Evolutionary conservation across 192 early-diverging fungal genomes (phyloP).

Genomic region (Entomortierella lignicola): DNA sequence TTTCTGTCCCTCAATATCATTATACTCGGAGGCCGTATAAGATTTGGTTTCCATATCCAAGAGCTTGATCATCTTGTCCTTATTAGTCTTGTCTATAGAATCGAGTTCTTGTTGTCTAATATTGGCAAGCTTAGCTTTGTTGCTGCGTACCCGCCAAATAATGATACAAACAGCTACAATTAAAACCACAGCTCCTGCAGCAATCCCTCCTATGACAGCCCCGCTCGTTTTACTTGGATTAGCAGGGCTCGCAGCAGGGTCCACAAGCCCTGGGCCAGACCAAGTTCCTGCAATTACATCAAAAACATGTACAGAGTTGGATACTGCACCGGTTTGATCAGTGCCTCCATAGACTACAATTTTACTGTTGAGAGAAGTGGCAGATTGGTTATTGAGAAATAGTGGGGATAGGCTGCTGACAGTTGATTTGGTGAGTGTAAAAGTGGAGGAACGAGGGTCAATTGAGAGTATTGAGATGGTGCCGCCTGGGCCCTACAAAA

Average conservation of each 20-base stretch:
- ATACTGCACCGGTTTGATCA: neutral
- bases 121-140: neutral
- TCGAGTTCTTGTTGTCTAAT: neutral
- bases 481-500: conserved; percentile 12
- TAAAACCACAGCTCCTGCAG: conserved; percentile 17
- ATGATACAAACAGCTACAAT: neutral
- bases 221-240: neutral
- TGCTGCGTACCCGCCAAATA: conserved; percentile 17
- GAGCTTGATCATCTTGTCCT: conserved; percentile 14
- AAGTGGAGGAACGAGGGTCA: conserved; percentile 21
- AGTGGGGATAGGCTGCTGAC: conserved; percentile 4
- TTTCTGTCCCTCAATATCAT: neutral
- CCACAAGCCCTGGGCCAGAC: conserved; percentile 32
- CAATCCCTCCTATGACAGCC: conserved; percentile 33
- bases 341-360: conserved; percentile 39
- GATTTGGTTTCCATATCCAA: conserved; percentile 19
- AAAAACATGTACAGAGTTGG: conserved; percentile 27
- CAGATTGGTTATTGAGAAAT: conserved; percentile 25
- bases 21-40: neutral
- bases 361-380: conserved; percentile 40
- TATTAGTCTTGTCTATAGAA: conserved; percentile 9
- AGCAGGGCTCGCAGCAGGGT: neutral
- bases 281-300: conserved; percentile 45
- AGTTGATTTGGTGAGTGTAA: neutral
- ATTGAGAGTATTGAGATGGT: conserved; percentile 24